Conservation (phyloP, 371 early-diverging fungal genomes). For the Cokeromyces recurvatus region DNA sequence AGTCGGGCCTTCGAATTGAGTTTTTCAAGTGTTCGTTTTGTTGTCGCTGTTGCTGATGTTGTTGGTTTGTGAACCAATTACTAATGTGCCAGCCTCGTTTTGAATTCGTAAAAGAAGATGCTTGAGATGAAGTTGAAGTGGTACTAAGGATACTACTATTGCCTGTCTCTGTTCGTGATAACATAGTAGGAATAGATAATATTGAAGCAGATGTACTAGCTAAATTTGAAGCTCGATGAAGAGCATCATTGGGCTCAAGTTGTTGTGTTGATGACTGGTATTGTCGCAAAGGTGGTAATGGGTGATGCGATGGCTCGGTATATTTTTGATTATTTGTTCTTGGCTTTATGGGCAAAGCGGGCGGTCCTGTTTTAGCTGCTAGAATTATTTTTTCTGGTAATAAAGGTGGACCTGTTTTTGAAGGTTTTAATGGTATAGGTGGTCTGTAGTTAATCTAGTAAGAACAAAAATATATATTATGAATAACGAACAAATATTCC, state of each 20-base stretch:
- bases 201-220: constrained; percentile 4
- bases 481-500: too few relatives aligned
- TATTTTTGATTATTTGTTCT: constrained; percentile 5
- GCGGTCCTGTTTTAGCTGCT: constrained; percentile 19
- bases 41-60: constrained; percentile 11
- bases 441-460: constrained; percentile 12
- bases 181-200: constrained; percentile 5
- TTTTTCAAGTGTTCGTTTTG: constrained; percentile 12
- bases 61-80: constrained; percentile 13
- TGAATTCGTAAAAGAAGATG: constrained; percentile 8
- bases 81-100: constrained; percentile 23
- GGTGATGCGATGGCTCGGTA: background rate
- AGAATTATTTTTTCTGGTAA: constrained; percentile 15
- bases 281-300: background rate
- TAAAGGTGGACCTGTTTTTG: constrained; percentile 16
- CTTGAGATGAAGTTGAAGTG: constrained; percentile 20
- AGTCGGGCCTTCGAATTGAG: constrained; percentile 9
- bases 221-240: too few relatives aligned
- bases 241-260: background rate
- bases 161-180: constrained; percentile 21
- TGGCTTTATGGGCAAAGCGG: constrained; percentile 18
- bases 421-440: constrained; percentile 16
- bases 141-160: constrained; percentile 20
- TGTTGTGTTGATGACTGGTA: background rate
- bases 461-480: background rate